Percentiles rank a stretch among this genome's conserved stretches.
Conservation (phyloP, 2,329 filamentous ascomycete species). For the Nemania diffusa region DNA sequence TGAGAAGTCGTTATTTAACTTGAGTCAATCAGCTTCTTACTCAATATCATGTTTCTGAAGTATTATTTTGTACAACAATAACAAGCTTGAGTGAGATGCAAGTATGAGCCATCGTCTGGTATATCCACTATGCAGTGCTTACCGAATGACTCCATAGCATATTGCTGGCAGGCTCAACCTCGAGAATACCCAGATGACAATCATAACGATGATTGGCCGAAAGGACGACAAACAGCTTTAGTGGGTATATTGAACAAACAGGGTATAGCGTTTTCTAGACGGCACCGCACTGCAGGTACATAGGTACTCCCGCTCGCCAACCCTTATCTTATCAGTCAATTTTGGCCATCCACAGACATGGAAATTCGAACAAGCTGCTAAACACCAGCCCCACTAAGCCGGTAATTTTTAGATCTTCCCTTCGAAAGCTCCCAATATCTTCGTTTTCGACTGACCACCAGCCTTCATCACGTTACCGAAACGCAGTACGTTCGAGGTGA, state of each 20-base stretch:
- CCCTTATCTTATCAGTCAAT: conserved; percentile 41
- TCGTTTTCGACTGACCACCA: conserved; percentile 27
- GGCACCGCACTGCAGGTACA: neutral
- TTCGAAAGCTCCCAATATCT: conserved; percentile 12
- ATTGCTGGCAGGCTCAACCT: neutral
- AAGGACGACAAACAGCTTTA: neutral
- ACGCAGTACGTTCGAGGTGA: conserved; percentile 53
- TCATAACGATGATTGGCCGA: conserved; percentile 24
- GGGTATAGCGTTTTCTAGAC: neutral
- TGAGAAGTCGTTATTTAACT: too few species aligned
- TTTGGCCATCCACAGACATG: conserved; percentile 31
- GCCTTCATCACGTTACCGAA: conserved; percentile 77
- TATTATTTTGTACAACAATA: neutral
- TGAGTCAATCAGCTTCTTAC: too few species aligned
- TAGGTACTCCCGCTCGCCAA: conserved; percentile 11
- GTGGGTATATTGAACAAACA: neutral
- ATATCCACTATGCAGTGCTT: conserved; percentile 31
- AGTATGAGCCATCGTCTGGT: conserved; percentile 18
- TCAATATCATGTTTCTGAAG: too few species aligned
- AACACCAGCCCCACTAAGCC: conserved; percentile 22
- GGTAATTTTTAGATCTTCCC: conserved; percentile 37
- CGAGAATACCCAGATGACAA: too few species aligned
- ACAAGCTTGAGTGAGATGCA: conserved; percentile 16
- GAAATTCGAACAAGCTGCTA: conserved; percentile 24
- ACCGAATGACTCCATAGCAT: conserved; percentile 40